Conservation (phyloP, 139 green algal species). For the Chlamydomonas schloesseri region DNA sequence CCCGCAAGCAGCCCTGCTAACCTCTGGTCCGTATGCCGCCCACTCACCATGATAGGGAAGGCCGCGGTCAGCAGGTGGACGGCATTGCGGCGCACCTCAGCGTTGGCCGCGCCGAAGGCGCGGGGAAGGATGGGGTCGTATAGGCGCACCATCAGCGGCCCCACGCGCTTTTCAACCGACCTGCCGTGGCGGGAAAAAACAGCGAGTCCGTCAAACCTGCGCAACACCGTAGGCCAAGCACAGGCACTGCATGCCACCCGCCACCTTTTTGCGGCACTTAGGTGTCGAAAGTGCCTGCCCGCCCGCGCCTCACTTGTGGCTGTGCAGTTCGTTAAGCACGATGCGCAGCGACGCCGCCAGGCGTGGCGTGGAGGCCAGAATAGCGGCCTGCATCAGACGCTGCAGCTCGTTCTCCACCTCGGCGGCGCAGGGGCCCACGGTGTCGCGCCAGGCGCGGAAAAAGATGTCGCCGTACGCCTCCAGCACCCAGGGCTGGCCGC, state of each 20-base stretch:
- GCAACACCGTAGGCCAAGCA: too few species aligned
- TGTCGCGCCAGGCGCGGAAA: conserved; percentile 77
- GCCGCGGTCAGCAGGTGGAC: conserved; percentile 79
- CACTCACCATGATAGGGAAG: conserved; percentile 81
- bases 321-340: conserved; percentile 75
- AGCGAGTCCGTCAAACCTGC: too few species aligned
- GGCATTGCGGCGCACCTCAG: conserved; percentile 80
- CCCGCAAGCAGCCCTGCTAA: too few species aligned
- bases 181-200: neutral
- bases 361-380: conserved; percentile 68
- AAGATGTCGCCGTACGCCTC: conserved; percentile 87
- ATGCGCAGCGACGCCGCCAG: conserved; percentile 70
- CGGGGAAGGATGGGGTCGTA: conserved; percentile 88
- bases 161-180: conserved; percentile 56
- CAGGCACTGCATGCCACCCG: too few species aligned
- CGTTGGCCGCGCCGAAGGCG: conserved; percentile 77
- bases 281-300: too few species aligned
- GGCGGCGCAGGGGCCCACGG: conserved; percentile 27
- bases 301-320: conserved; percentile 56
- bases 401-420: conserved; percentile 56
- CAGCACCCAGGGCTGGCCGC: conserved; percentile 71
- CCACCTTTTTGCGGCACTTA: too few species aligned
- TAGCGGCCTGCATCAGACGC: conserved; percentile 73
- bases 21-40: too few species aligned
- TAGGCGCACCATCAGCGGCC: conserved; percentile 81